phyloP scores from a whole-genome alignment of 805 yeast species.

The Sugiyamaella smithiae region DNA sequence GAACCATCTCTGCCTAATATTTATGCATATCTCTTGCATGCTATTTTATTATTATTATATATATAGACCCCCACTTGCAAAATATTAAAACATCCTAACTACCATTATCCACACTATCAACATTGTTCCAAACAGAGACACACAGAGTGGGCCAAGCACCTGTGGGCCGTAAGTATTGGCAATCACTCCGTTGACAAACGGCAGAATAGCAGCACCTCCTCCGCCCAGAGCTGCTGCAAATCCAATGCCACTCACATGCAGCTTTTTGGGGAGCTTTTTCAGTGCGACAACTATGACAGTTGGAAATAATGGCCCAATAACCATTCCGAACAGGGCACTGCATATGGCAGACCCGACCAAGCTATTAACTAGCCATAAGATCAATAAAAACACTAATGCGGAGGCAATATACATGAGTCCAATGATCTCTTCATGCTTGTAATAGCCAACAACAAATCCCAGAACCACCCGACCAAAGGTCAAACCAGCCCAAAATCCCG shows the following conservation, averaged over 20 bases:
- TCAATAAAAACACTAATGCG: slow-evolving; percentile 40
- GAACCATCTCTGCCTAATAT: slow-evolving; percentile 7
- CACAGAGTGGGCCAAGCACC: slow-evolving; percentile 28
- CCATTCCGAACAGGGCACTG: slow-evolving; percentile 51
- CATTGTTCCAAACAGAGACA: slow-evolving; percentile 26
- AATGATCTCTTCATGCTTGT: slow-evolving; percentile 20
- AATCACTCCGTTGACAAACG: slow-evolving; percentile 58
- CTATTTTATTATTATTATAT: neutral
- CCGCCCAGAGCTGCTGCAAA: slow-evolving; percentile 78
- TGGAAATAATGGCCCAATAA: slow-evolving; percentile 71
- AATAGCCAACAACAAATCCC: slow-evolving; percentile 36
- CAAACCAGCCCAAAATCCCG: slow-evolving; percentile 72
- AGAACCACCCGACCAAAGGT: slow-evolving; percentile 60
- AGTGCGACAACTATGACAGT: slow-evolving; percentile 65
- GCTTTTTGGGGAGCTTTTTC: slow-evolving; percentile 55
- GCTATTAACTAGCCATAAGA: slow-evolving; percentile 50
- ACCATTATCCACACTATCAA: slow-evolving; percentile 24
- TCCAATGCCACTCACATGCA: slow-evolving; percentile 68
- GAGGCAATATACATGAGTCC: slow-evolving; percentile 31
- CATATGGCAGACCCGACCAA: slow-evolving; percentile 46
- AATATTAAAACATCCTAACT: slow-evolving; percentile 13
- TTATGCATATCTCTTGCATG: neutral
- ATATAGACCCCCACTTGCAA: neutral
- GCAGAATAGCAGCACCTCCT: slow-evolving; percentile 74
- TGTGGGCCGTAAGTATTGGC: slow-evolving; percentile 32